Evolutionary conservation across 805 yeast genomes (phyloP), one percentile per base, ranked within the genome.

Genomic region (Lipomyces orientalis): DNA sequence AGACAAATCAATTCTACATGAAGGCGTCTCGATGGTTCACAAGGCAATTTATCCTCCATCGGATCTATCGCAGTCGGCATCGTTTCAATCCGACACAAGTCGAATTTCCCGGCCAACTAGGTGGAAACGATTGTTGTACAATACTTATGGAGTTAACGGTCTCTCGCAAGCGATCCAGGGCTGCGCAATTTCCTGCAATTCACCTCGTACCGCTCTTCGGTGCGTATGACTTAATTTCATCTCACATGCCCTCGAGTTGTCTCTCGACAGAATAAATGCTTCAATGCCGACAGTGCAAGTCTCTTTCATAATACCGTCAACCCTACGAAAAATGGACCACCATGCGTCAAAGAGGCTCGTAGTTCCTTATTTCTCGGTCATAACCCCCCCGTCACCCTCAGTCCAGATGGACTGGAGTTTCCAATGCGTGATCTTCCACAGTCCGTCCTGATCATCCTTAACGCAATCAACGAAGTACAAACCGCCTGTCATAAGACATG

Each of bases 401-500:
- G 56, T 43, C 61, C 61, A 58, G 25, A 37, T 43, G 8, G 12
- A 9, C 61, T 58, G 1, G 9, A 58, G 62, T 22, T n/a, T 58
- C 10, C 9, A 58, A 7, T 58, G 62, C 55, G 6, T 58, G 12
- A 58, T 49, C 62, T 58, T 58, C 61, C 61, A 58, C 61, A 58
- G 25, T 22, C 61, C 61, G 63, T 58, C 61, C 7, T 19, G 19
- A 51, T n/a, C 43, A 58, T 58, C 61, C 61, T 58, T 58, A 6
- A 58, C 57, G 25, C n/a, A 22, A 10, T 58, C 61, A 19, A 58
- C 10, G 25, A 35, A 58, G 57, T 58, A 58, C 61, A 51, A 51
- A n/a, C 61, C 7, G 22, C 61, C 63, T 16, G 61, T 37, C 33
- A 58, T 16, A 35, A 51, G 29, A 51, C 9, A 8, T 19, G 43